A percentile compares a stretch with the other conserved stretches of the same genome.
Conservation (phyloP, 2,329 filamentous ascomycete genomes). For the Penicillium palitans region DNA sequence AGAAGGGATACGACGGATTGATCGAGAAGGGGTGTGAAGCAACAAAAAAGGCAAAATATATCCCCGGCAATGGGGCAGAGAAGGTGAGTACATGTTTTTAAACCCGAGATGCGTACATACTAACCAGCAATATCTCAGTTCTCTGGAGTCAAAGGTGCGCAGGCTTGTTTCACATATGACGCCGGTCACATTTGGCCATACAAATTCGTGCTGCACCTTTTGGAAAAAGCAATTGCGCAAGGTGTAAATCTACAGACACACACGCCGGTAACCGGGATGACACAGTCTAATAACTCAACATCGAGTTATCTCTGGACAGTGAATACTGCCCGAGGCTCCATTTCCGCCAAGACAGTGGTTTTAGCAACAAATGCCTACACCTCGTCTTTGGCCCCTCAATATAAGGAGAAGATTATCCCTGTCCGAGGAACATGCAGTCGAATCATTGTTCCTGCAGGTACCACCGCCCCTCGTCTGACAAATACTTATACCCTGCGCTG, state of each 20-base stretch:
- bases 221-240: constrained; percentile 58
- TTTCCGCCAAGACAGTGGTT: constrained; percentile 65
- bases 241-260: constrained; percentile 56
- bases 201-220: constrained; percentile 72
- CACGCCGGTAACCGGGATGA: constrained; percentile 46
- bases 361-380: constrained; percentile 85
- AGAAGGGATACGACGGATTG: constrained; percentile 32
- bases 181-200: constrained; percentile 60
- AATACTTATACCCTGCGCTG: constrained; percentile 64
- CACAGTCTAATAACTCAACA: constrained; percentile 18
- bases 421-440: constrained; percentile 59
- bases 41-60: constrained; percentile 30
- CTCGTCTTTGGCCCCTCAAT: constrained; percentile 68
- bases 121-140: constrained; percentile 18
- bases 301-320: constrained; percentile 56
- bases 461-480: constrained; percentile 31
- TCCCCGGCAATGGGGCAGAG: constrained; percentile 28
- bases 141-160: constrained; percentile 42
- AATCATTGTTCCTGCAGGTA: constrained; percentile 28
- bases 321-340: constrained; percentile 66
- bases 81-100: constrained; percentile 12
- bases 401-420: constrained; percentile 72
- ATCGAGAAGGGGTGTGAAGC: constrained; percentile 27
- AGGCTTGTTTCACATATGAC: constrained; percentile 35
- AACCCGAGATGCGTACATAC: not conserved